These are phyloP conservation scores for Eucalyptus virginea DNA, from an alignment of 345 rosid genomes.

Conservation along the genomic window DNA sequence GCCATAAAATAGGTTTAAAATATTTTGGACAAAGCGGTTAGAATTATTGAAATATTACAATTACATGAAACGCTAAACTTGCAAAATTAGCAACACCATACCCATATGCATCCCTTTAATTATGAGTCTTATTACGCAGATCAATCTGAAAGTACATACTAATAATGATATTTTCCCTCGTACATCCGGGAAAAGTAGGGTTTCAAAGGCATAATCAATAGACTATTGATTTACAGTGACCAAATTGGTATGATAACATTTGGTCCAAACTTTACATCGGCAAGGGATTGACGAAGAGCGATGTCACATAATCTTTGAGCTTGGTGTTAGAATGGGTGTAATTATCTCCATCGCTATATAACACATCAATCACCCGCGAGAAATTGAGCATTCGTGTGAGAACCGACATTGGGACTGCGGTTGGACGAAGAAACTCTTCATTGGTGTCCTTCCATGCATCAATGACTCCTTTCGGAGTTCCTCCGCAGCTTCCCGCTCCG, in stretches of 20 bases:
- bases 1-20: not conserved
- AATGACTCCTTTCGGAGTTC: not conserved
- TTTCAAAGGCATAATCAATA: not conserved
- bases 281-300: not conserved
- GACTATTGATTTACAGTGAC: not conserved
- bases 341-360: slow-evolving; percentile 11
- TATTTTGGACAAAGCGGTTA: not conserved
- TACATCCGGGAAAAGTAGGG: not conserved
- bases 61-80: not conserved
- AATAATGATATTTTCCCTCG: not conserved
- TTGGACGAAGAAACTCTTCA: slow-evolving; percentile 6
- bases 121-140: not conserved
- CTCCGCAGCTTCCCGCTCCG: not conserved
- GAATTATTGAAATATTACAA: not conserved
- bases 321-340: not conserved
- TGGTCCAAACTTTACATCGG: not conserved
- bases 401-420: not conserved
- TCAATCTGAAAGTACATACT: not conserved
- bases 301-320: not conserved
- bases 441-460: slow-evolving; percentile 25
- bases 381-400: slow-evolving; percentile 3
- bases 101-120: not conserved
- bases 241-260: not conserved
- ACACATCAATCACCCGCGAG: slow-evolving; percentile 1
- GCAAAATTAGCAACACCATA: not conserved